A percentile compares a stretch with the other conserved stretches of the same genome.
Conservation (phyloP, 805 yeast genomes). For the Yarrowia osloensis region DNA sequence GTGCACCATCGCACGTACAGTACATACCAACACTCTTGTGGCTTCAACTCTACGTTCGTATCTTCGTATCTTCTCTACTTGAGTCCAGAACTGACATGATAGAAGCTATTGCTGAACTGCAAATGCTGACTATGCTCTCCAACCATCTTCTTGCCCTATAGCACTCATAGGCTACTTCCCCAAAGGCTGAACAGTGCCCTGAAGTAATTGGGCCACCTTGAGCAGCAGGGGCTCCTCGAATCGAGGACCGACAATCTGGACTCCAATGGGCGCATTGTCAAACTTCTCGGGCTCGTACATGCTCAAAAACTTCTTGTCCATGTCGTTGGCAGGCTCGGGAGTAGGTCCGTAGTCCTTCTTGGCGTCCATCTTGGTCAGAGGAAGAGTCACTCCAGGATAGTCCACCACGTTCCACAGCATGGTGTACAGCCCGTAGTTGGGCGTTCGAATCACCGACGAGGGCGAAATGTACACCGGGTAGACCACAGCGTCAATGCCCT, state of each 20-base stretch:
- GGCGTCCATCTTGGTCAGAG: constrained; percentile 42
- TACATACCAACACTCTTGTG: too few relatives aligned
- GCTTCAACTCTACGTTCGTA: too few relatives aligned
- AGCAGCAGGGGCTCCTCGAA: constrained; percentile 34
- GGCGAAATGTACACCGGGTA: constrained; percentile 19
- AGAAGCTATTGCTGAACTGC: too few relatives aligned
- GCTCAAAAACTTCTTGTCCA: constrained; percentile 35
- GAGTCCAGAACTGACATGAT: too few relatives aligned
- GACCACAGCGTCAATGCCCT: constrained; percentile 29
- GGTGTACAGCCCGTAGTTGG: constrained; percentile 24
- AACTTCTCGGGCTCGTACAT: constrained; percentile 51
- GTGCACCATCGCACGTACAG: too few relatives aligned
- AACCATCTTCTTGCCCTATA: too few relatives aligned
- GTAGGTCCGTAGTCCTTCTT: constrained; percentile 44
- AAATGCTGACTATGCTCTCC: too few relatives aligned
- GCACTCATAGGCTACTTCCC: too few relatives aligned
- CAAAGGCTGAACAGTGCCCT: neutral
- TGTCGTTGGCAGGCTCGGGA: constrained; percentile 28
- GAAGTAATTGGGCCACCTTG: neutral
- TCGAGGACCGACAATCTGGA: constrained; percentile 58
- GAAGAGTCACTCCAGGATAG: constrained; percentile 35
- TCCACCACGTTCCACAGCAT: constrained; percentile 35
- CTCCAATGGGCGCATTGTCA: constrained; percentile 56
- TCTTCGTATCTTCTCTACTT: too few relatives aligned
- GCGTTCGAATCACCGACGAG: neutral